Evolutionary conservation across 176 grass and related monocot genomes (phyloP).

Genomic region (Cenchrus fungigraminus): DNA sequence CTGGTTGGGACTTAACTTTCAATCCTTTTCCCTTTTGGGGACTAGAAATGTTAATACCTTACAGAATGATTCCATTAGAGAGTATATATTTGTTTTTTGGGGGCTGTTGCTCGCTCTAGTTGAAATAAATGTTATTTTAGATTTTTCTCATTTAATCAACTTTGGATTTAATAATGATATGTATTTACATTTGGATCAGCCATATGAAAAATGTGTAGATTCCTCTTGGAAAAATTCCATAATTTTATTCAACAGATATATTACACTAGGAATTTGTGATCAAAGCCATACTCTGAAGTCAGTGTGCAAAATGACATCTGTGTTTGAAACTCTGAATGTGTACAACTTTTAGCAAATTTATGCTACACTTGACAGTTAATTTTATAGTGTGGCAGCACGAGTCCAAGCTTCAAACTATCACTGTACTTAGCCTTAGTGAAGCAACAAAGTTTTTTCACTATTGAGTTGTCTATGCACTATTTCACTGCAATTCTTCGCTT

Average conservation of each 20-base stretch:
- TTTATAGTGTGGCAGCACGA: background rate
- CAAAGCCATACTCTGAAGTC: background rate
- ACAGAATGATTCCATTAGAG: background rate
- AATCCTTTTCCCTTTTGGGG: background rate
- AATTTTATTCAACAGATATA: background rate
- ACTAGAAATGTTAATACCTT: background rate
- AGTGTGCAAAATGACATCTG: background rate
- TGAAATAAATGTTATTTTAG: background rate
- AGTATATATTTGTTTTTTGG: background rate
- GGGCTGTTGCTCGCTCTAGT: background rate
- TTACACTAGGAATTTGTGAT: background rate
- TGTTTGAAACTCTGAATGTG: background rate
- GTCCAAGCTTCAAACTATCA: background rate
- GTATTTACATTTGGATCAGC: background rate
- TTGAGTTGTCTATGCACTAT: background rate
- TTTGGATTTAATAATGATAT: background rate
- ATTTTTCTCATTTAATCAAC: background rate
- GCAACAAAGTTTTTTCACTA: too few relatives aligned
- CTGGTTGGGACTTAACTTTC: background rate
- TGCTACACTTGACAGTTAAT: background rate
- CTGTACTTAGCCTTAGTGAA: conserved; percentile 5
- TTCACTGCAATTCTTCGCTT: background rate
- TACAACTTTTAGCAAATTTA: background rate
- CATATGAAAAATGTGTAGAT: background rate
- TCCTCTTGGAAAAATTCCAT: background rate